These are phyloP conservation scores for Schizophyllum amplum DNA, from an alignment of 1,284 basidiomycete species.

Conservation along the genomic window DNA sequence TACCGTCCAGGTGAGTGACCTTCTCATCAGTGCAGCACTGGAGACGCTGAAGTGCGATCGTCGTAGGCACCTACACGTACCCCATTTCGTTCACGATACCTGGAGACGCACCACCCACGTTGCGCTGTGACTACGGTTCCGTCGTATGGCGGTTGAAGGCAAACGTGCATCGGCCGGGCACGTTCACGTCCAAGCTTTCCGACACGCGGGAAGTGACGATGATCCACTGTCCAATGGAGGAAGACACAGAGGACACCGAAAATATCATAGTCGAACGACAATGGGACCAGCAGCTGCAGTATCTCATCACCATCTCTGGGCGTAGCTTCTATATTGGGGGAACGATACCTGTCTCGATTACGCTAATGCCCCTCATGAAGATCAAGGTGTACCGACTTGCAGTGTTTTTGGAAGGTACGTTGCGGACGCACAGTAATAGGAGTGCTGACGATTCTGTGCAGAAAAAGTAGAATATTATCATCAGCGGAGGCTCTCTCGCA, in stretches of 20 bases:
- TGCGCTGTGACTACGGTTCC: slow-evolving; percentile 74
- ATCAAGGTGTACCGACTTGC: slow-evolving; percentile 76
- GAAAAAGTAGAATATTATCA: slow-evolving; percentile 80
- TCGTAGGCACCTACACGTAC: slow-evolving; percentile 84
- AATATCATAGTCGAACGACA: slow-evolving; percentile 83
- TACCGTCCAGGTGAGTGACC: slow-evolving; percentile 71
- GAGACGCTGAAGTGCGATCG: neutral
- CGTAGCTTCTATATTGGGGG: slow-evolving; percentile 82
- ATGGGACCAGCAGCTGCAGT: slow-evolving; percentile 91
- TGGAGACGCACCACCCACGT: slow-evolving; percentile 70
- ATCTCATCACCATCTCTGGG: slow-evolving; percentile 74
- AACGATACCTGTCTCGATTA: slow-evolving; percentile 73
- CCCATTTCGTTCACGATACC: slow-evolving; percentile 90
- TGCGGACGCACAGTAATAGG: neutral
- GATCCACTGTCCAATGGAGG: slow-evolving; percentile 71
- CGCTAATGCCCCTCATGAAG: slow-evolving; percentile 81
- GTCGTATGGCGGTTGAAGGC: slow-evolving; percentile 81
- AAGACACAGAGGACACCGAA: slow-evolving; percentile 75
- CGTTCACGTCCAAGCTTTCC: slow-evolving; percentile 70
- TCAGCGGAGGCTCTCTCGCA: slow-evolving; percentile 64
- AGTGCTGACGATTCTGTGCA: slow-evolving; percentile 21
- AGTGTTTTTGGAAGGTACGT: slow-evolving; percentile 77
- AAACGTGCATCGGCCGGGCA: slow-evolving; percentile 75
- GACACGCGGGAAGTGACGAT: slow-evolving; percentile 71
- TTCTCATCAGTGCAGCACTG: neutral